Conservation (phyloP, 2,329 filamentous ascomycete genomes). For the Aspergillus pseudonomiae region DNA sequence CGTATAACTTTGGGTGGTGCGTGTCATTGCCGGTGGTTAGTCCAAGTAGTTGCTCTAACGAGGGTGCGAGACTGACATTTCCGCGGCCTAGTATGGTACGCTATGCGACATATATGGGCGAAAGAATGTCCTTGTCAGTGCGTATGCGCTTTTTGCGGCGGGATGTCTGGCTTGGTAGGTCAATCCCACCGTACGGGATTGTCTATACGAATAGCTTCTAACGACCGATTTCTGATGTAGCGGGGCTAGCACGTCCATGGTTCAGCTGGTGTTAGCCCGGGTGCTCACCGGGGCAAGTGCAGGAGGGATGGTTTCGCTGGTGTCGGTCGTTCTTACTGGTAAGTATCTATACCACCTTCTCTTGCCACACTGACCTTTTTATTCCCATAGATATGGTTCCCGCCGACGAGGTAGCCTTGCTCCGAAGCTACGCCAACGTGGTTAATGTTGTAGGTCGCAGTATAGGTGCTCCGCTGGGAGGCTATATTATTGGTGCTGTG, state of each 20-base stretch:
- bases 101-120: slow-evolving; percentile 51
- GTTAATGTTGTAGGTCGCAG: slow-evolving; percentile 48
- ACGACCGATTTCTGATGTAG: not conserved
- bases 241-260: slow-evolving; percentile 16
- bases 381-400: slow-evolving; percentile 44
- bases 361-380: not conserved
- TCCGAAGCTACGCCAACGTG: slow-evolving; percentile 51
- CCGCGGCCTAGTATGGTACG: slow-evolving; percentile 41
- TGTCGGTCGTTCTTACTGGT: slow-evolving; percentile 46
- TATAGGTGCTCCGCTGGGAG: slow-evolving; percentile 69
- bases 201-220: not conserved
- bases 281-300: slow-evolving; percentile 41
- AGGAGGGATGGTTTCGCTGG: slow-evolving; percentile 42
- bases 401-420: slow-evolving; percentile 45
- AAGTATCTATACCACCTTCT: not conserved
- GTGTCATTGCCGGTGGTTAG: slow-evolving; percentile 42
- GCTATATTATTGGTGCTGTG: slow-evolving; percentile 68
- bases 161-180: slow-evolving; percentile 28
- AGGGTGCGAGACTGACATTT: not conserved
- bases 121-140: slow-evolving; percentile 41
- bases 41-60: not conserved
- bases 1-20: slow-evolving; percentile 48
- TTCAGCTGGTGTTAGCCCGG: slow-evolving; percentile 37
- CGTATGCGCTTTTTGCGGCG: slow-evolving; percentile 35
- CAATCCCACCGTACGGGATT: not conserved